Conservation (phyloP, 1,139 yeast species). For the Suhomyces guaymorum region DNA sequence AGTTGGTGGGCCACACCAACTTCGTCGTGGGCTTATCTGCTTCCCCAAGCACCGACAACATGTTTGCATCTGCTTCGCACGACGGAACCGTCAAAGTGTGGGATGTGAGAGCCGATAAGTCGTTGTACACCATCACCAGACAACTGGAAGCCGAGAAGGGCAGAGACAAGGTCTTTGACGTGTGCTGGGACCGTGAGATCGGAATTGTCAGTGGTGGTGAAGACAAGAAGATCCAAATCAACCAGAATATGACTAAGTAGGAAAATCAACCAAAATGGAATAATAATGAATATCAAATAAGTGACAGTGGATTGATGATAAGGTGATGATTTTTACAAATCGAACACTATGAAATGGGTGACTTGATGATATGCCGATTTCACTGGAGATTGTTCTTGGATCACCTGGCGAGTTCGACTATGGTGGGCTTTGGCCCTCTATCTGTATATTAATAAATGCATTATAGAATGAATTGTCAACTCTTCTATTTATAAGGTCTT, state of each 20-base stretch:
- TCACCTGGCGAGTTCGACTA: no score
- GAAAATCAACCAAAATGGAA: no score
- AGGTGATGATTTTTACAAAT: background rate
- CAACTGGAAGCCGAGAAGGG: slow-evolving; percentile 41
- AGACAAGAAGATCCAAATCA: slow-evolving; percentile 89
- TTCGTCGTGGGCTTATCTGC: slow-evolving; percentile 81
- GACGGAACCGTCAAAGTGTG: slow-evolving; percentile 95
- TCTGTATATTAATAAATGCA: slow-evolving; percentile 7
- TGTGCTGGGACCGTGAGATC: slow-evolving; percentile 75
- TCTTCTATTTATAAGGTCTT: no score
- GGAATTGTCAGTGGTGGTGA: slow-evolving; percentile 94
- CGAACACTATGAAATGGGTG: background rate
- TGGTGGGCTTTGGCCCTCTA: slow-evolving; percentile 1
- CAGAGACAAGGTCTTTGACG: slow-evolving; percentile 74
- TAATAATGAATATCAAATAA: no score
- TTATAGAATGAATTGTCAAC: no score
- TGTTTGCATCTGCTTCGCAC: slow-evolving; percentile 88
- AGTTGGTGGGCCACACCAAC: slow-evolving; percentile 86
- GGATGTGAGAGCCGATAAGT: slow-evolving; percentile 88
- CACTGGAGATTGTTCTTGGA: no score
- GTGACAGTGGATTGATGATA: no score
- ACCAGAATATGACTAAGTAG: slow-evolving; percentile 32
- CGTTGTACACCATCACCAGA: slow-evolving; percentile 84
- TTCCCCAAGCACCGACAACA: slow-evolving; percentile 72
- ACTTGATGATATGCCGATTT: background rate